Base-by-base conservation (phyloP, 768 basidiomycete species). In the Hygrocybe coccinea region DNA sequence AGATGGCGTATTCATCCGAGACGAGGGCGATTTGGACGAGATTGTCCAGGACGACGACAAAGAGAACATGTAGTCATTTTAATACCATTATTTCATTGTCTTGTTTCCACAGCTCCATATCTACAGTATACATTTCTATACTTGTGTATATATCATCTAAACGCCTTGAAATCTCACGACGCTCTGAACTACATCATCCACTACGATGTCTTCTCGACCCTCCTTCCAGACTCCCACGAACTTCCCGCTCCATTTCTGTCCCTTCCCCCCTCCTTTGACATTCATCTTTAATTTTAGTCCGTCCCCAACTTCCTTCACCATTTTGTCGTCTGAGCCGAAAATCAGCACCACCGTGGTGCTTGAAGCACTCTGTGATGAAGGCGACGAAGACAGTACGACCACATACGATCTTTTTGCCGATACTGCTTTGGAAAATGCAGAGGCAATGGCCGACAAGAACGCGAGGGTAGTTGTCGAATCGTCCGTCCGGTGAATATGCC, bases 221-320 rank as follows among this genome's bases (percentile, higher is more conserved):
- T 72, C 74, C 61, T 77, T 79, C 85, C 85, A 87, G 12, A 83
- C 77, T 0, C 88, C 88, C 6, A 67, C 75, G 54, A 76, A 79
- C 66, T 90, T 86, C 9, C 89, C 89, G 58, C 88, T 89, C 85
- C 89, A 91, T 61, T 79, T 80, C 15, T 72, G 60, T 1, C 87
- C 89, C 63, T 86, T 89, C 3, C 89, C 88, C 10, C 90, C 90
- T 6, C 90, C 90, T 71, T 85, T 91, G 46, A 87, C 75, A 8
- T 74, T 74, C 25, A 87, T 71, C 59, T 77, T 82, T 4, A 69
- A 64, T 66, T 82, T 88, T 41, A 87, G 65, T 22, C 65, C 72
- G 2, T 83, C 83, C 2, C 86, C 86, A 1, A 69, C 71, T 58
- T 70, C 74, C 67, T 84, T 87, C 15, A 88, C 84, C 9, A 69